A percentile compares a stretch with the other conserved stretches of the same genome.
Evolutionary conservation across 495 filamentous ascomycete genomes (phyloP).

Genomic region (Emericellopsis terricola): DNA sequence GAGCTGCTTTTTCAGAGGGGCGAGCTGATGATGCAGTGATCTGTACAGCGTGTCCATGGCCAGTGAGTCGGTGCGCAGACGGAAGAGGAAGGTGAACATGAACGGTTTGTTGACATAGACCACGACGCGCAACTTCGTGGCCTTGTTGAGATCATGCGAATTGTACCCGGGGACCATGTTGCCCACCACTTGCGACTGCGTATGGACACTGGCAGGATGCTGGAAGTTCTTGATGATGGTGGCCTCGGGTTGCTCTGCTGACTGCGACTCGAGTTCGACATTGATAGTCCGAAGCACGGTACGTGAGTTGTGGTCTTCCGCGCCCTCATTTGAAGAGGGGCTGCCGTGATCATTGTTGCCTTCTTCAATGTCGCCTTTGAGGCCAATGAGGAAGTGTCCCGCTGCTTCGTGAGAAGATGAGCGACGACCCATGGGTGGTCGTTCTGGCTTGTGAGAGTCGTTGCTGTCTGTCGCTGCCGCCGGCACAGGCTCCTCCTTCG

Average conservation of each 20-base stretch:
- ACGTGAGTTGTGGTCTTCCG: conserved; percentile 18
- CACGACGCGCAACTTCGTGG: conserved; percentile 46
- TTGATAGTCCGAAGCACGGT: conserved; percentile 27
- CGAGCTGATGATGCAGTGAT: conserved; percentile 64
- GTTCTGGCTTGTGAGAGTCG: not conserved
- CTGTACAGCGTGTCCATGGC: conserved; percentile 55
- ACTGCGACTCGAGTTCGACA: conserved; percentile 27
- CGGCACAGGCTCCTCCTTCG: not conserved
- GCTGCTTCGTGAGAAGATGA: conserved; percentile 3
- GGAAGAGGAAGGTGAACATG: conserved; percentile 80
- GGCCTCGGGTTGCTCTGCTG: conserved; percentile 14
- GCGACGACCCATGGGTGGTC: not conserved
- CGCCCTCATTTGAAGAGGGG: conserved; percentile 9
- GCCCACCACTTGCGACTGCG: not conserved
- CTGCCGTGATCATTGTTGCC: conserved; percentile 7
- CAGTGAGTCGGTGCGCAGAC: conserved; percentile 46
- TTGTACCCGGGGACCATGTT: not conserved
- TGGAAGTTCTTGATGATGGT: conserved; percentile 25
- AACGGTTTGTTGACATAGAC: conserved; percentile 66
- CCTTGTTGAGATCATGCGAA: conserved; percentile 28
- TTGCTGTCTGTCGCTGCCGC: not conserved
- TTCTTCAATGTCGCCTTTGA: conserved; percentile 42
- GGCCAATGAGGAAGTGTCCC: conserved; percentile 56
- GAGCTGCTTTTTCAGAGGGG: conserved; percentile 57
- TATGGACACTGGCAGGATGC: conserved; percentile 8